Evolutionary conservation across 164 flowering plant species (phyloP).

Genomic region (Magnolia changhungtana): DNA sequence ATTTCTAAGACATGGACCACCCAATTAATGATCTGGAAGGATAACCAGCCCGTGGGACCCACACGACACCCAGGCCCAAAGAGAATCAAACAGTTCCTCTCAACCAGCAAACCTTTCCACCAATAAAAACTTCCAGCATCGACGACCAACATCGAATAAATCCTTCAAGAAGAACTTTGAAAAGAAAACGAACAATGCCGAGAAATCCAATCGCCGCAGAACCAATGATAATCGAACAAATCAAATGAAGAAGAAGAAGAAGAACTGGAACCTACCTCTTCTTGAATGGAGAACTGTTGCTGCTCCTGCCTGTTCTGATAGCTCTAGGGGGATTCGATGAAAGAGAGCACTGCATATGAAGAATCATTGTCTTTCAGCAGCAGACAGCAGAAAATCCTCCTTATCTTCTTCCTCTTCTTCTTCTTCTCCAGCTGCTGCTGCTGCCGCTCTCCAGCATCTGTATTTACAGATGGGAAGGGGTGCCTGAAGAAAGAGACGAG

Average conservation of each 20-base stretch:
- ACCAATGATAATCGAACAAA: background rate
- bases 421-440: no score
- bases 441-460: no score
- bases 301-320: background rate
- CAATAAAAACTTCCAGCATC: no score
- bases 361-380: background rate
- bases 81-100: no score
- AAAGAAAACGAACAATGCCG: background rate
- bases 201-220: background rate
- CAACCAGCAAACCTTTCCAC: no score
- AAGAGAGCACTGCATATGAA: background rate
- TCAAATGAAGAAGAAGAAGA: background rate
- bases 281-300: background rate
- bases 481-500: no score
- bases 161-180: no score
- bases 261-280: background rate
- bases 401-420: no score
- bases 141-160: background rate
- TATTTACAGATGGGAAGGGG: no score
- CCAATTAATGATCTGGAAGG: background rate
- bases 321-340: background rate
- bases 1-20: no score
- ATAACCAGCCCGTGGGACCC: background rate
- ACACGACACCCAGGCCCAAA: background rate
- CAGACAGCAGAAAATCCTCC: no score